A percentile compares a stretch with the other conserved stretches of the same genome.
phyloP scores from a whole-genome alignment of 1,284 basidiomycete genomes.

The Fomitiporia mediterranea region DNA sequence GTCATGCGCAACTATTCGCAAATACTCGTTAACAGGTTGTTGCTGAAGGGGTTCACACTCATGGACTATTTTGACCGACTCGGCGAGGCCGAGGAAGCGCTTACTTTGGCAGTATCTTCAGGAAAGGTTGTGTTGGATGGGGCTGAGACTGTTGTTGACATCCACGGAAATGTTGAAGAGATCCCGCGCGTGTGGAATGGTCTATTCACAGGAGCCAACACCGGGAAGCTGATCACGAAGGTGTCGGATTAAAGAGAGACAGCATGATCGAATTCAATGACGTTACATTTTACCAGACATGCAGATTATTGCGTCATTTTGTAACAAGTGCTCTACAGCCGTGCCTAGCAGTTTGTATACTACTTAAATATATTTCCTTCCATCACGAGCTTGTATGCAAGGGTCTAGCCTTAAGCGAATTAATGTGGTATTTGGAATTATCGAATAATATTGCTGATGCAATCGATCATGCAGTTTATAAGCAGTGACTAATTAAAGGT shows the following conservation, averaged over 20 bases:
- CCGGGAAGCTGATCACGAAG: conserved; percentile 32
- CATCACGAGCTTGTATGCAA: no score
- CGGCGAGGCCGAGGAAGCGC: background rate
- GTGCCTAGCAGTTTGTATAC: no score
- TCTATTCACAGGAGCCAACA: conserved; percentile 31
- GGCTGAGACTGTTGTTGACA: conserved; percentile 28
- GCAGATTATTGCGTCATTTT: no score
- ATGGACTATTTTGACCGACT: conserved; percentile 27
- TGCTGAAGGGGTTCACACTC: conserved; percentile 37
- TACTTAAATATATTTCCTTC: no score
- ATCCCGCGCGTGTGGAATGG: conserved; percentile 29
- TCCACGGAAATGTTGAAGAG: conserved; percentile 27
- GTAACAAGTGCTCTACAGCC: no score
- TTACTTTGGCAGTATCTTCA: background rate
- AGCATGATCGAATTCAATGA: no score
- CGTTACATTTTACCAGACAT: no score
- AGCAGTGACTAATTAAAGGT: no score
- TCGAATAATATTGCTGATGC: no score
- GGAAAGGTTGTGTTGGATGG: conserved; percentile 19
- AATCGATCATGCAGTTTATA: no score
- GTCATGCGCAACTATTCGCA: conserved; percentile 26
- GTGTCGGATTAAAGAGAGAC: conserved; percentile 21
- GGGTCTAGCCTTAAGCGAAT: no score
- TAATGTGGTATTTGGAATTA: no score
- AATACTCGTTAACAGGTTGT: conserved; percentile 35